Evolutionary conservation across 805 yeast species (phyloP).

Genomic region (Ogataea populi-albae): DNA sequence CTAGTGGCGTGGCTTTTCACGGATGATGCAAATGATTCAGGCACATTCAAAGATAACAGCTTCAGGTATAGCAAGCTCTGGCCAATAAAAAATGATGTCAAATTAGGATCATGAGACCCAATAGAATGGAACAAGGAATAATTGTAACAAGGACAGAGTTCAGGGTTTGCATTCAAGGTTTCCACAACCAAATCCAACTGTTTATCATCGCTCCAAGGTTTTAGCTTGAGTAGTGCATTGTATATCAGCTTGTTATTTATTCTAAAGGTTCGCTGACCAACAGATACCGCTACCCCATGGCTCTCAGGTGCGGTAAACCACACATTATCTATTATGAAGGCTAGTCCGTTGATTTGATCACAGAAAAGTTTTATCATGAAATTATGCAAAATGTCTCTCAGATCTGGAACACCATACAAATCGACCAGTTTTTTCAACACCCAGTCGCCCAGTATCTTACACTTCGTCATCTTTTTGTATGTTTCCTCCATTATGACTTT

Average conservation of each 20-base stretch:
- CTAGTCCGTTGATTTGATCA: conserved; percentile 47
- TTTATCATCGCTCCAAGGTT: conserved; percentile 74
- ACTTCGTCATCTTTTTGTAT: conserved; percentile 66
- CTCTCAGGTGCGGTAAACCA: conserved; percentile 40
- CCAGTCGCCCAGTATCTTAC: conserved; percentile 76
- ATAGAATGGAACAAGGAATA: conserved; percentile 53
- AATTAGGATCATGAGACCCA: conserved; percentile 75
- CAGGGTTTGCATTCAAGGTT: conserved; percentile 57
- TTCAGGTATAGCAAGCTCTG: conserved; percentile 60
- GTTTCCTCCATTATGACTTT: conserved; percentile 56
- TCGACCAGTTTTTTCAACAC: conserved; percentile 56
- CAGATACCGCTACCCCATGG: conserved; percentile 42
- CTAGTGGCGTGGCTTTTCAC: conserved; percentile 11
- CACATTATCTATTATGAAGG: conserved; percentile 44
- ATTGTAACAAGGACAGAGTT: conserved; percentile 70
- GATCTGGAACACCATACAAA: conserved; percentile 36
- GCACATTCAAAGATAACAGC: conserved; percentile 56
- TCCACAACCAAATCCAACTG: conserved; percentile 56
- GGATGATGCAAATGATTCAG: conserved; percentile 31
- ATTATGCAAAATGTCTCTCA: conserved; percentile 39
- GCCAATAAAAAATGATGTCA: conserved; percentile 81
- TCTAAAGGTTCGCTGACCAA: conserved; percentile 52
- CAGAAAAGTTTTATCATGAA: conserved; percentile 51
- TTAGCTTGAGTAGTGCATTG: conserved; percentile 58
- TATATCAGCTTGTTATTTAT: conserved; percentile 68